These are phyloP conservation scores for Pythium aphanidermatum DNA, from an alignment of 352 stramenopile species.

Conservation along the genomic window DNA sequence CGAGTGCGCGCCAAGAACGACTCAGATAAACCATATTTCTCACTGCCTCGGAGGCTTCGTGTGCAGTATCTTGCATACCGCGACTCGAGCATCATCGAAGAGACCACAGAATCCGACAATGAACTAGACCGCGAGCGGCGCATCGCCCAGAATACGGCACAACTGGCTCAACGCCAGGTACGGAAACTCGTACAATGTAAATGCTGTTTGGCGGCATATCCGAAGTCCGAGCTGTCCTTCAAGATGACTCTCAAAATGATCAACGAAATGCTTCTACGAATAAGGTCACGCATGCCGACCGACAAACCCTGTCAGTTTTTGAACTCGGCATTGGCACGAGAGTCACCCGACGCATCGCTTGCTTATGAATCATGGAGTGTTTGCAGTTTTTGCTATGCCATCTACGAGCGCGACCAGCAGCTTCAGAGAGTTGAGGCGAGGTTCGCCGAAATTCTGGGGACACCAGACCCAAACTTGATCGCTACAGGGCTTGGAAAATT, in stretches of 20 bases:
- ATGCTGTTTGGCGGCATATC: conserved; percentile 67
- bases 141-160: conserved; percentile 13
- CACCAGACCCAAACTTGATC: conserved; percentile 29
- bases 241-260: conserved; percentile 89
- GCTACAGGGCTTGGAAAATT: conserved; percentile 40
- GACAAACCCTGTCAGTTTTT: conserved; percentile 53
- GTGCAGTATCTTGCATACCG: conserved; percentile 57
- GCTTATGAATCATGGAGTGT: conserved; percentile 83
- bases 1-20: conserved; percentile 29
- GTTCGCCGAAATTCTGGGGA: conserved; percentile 45
- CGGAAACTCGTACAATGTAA: conserved; percentile 76
- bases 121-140: conserved; percentile 14
- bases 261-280: conserved; percentile 66
- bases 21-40: conserved; percentile 29
- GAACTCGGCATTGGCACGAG: conserved; percentile 30
- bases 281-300: conserved; percentile 43
- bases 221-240: conserved; percentile 69
- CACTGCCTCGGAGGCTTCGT: conserved; percentile 35
- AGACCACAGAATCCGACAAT: conserved; percentile 46
- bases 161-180: conserved; percentile 50
- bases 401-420: conserved; percentile 80
- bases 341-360: conserved; percentile 43
- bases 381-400: conserved; percentile 78
- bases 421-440: conserved; percentile 60
- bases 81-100: conserved; percentile 57